Base-by-base conservation (phyloP, 441 rosid genomes). In the Eruca vesicaria region DNA sequence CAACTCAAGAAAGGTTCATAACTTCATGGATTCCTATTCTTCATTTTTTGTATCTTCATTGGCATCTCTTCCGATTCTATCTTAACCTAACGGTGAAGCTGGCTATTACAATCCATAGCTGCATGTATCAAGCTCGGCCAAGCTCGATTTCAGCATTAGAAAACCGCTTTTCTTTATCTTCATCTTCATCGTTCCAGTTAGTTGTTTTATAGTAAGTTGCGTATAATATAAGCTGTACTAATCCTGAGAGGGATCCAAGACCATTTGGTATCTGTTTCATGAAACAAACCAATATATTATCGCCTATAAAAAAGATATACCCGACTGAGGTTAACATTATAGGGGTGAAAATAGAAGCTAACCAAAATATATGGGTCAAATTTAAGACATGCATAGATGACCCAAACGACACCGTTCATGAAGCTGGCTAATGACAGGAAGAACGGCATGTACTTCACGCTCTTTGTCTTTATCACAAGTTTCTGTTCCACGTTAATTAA, bases 381-480 rank as follows among this genome's bases (percentile, higher is more conserved):
- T 12, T 81, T 85, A 53, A 95, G 89, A 78, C 86, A 83, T 35
- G 97, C 94, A 69, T 93, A 95, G 23, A 84, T 66, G 15, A 84
- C 70, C 99, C 97, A 95, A 68, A 88, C 81, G 66, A 85, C 72
- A 6, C 93, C 96, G 64, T 92, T 94, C 28, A 76, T 87, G 9
- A 90, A 78, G 18, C 89, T 82, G 63, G 92, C 90, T 32, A 94
- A 45, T 2, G 99, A 90, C 19, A 94, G 66, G 68, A 38, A 86
- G 75, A 92, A 84, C 14, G 98, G 98, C 99, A 95, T 92, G 65
- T 85, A 95, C 83, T 90, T 94, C 80, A 94, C 99, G 61, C 99
- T 94, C 77, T 92, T 90, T 11, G 97, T 89, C 29, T 78, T 71
- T 15, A 90, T 87, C 83, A 92, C 98, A 80, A 78, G 67, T 85